Conservation (phyloP, 2,329 filamentous ascomycete species). For the Rasamsonia emersonii region DNA sequence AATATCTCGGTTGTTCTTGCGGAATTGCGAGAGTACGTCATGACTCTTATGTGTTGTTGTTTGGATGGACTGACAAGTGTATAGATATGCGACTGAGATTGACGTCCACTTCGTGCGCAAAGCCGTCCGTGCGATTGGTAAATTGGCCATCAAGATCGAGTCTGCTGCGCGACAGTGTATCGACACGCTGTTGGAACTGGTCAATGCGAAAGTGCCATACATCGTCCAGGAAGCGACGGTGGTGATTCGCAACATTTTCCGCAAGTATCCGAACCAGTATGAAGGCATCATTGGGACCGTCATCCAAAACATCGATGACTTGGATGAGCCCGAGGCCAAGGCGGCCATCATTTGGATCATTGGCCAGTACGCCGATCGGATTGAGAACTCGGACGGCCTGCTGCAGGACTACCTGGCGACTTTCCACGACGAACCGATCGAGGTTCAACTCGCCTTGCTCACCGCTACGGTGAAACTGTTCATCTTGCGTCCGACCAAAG, state of each 20-base stretch:
- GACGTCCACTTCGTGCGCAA: slow-evolving; percentile 98
- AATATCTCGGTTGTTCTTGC: slow-evolving; percentile 95
- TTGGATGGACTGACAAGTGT: slow-evolving; percentile 2
- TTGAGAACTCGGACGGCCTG: slow-evolving; percentile 90
- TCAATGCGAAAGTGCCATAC: slow-evolving; percentile 96
- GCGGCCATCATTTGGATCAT: slow-evolving; percentile 99
- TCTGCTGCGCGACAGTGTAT: slow-evolving; percentile 86
- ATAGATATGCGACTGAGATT: slow-evolving; percentile 82
- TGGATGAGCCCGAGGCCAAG: slow-evolving; percentile 96
- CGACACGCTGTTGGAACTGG: slow-evolving; percentile 81
- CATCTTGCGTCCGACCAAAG: slow-evolving; percentile 91
- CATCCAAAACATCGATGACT: slow-evolving; percentile 89
- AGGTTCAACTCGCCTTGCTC: slow-evolving; percentile 87
- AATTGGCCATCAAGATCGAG: slow-evolving; percentile 97
- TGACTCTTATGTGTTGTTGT: slow-evolving; percentile 5
- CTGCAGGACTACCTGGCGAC: slow-evolving; percentile 92
- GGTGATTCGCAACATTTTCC: slow-evolving; percentile 97
- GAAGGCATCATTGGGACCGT: slow-evolving; percentile 94
- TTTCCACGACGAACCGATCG: slow-evolving; percentile 88
- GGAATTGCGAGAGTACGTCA: slow-evolving; percentile 73
- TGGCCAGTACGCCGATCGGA: slow-evolving; percentile 92
- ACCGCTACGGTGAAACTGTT: slow-evolving; percentile 97
- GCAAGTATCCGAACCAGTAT: slow-evolving; percentile 98
- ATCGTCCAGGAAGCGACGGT: slow-evolving; percentile 99
- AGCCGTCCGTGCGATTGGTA: slow-evolving; percentile 92